phyloP scores from a whole-genome alignment of 225 moss, liverwort and hornwort species.

The Pseudisothecium myosuroides region DNA sequence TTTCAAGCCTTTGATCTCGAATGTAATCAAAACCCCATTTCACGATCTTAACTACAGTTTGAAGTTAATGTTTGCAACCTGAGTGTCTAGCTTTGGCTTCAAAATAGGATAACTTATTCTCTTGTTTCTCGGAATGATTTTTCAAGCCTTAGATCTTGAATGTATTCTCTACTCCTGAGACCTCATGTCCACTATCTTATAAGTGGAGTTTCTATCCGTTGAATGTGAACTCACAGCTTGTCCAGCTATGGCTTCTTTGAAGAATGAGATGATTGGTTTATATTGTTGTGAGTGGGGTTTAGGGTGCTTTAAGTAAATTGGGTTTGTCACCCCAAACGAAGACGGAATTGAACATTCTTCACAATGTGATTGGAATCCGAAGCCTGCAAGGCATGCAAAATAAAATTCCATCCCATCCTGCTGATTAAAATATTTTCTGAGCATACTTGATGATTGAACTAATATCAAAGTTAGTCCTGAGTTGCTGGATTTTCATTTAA shows the following conservation, averaged over 20 bases:
- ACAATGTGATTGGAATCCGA: constrained; percentile 45
- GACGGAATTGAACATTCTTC: constrained; percentile 29
- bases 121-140: not conserved
- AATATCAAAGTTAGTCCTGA: not conserved
- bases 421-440: not conserved
- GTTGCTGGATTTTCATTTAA: not conserved
- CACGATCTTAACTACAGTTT: not conserved
- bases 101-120: not conserved
- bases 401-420: not conserved
- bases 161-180: not conserved
- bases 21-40: not conserved
- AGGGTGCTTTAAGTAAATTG: constrained; percentile 7
- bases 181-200: not conserved
- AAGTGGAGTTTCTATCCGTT: not conserved
- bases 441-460: not conserved
- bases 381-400: constrained; percentile 25
- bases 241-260: not conserved
- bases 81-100: not conserved
- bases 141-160: not conserved
- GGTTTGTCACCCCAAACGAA: constrained; percentile 25
- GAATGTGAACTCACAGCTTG: not conserved
- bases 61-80: not conserved
- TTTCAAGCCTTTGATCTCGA: not conserved
- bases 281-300: not conserved
- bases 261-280: not conserved